A percentile compares a stretch with the other conserved stretches of the same genome.
Conservation (phyloP, 2,329 filamentous ascomycete genomes). For the Didymella pomorum region DNA sequence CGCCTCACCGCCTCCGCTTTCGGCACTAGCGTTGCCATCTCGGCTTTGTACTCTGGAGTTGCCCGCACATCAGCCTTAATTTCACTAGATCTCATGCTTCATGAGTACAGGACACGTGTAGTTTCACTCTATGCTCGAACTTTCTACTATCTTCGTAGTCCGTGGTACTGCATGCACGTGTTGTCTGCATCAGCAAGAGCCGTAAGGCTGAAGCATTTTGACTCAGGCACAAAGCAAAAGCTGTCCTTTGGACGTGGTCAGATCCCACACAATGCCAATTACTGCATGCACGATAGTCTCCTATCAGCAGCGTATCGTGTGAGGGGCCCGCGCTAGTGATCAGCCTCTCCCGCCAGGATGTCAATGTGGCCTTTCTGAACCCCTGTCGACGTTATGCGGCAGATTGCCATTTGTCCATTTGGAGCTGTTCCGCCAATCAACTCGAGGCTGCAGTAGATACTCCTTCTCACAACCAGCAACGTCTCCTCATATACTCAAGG, state of each 20-base stretch:
- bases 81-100: constrained; percentile 38
- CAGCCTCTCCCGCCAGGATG: constrained; percentile 23
- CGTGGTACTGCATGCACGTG: constrained; percentile 22
- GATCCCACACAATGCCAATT: neutral
- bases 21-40: constrained; percentile 29
- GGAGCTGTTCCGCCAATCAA: constrained; percentile 13
- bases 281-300: constrained; percentile 6
- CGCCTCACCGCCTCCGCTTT: constrained; percentile 29
- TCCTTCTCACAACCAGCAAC: neutral
- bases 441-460: neutral
- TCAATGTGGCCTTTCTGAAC: constrained; percentile 16
- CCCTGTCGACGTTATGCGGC: constrained; percentile 11
- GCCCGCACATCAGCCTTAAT: constrained; percentile 43
- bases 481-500: constrained; percentile 5
- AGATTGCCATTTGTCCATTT: constrained; percentile 6
- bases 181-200: constrained; percentile 5
- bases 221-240: constrained; percentile 1
- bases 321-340: constrained; percentile 10
- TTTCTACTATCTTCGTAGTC: constrained; percentile 25
- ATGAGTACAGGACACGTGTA: constrained; percentile 45
- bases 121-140: constrained; percentile 28
- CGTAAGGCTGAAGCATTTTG: constrained; percentile 3
- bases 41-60: constrained; percentile 19
- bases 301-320: constrained; percentile 6
- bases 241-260: constrained; percentile 6